These are phyloP conservation scores for Saccharomyces hybrid DNA, from an alignment of 1,139 yeast species.

Conservation along the genomic window DNA sequence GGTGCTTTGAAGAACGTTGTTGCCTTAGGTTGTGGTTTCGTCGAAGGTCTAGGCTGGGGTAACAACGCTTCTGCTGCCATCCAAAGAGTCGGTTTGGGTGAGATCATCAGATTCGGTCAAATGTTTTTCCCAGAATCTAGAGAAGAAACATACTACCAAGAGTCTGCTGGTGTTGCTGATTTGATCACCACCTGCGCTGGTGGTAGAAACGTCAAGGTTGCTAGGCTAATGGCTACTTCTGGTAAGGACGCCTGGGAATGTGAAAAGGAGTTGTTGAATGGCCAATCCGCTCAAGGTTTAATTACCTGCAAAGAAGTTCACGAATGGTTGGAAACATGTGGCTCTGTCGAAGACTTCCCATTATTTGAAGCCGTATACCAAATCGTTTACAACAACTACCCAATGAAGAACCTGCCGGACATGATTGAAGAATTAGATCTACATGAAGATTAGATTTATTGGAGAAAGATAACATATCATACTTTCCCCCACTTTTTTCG, in stretches of 20 bases:
- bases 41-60: conserved; percentile 96
- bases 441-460: neutral
- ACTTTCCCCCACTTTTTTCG: neutral
- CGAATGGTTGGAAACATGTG: conserved; percentile 60
- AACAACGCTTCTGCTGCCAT: conserved; percentile 95
- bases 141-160: conserved; percentile 77
- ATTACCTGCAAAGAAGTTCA: conserved; percentile 85
- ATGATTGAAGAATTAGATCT: conserved; percentile 43
- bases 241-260: conserved; percentile 68
- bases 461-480: neutral
- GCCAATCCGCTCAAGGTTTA: conserved; percentile 93
- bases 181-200: conserved; percentile 94
- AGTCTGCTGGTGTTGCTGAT: conserved; percentile 95
- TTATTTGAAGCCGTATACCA: conserved; percentile 78
- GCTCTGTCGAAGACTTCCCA: conserved; percentile 68
- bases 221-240: conserved; percentile 65
- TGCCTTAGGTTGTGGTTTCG: conserved; percentile 92
- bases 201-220: conserved; percentile 90
- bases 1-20: conserved; percentile 94
- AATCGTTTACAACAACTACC: conserved; percentile 66
- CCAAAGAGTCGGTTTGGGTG: conserved; percentile 88
- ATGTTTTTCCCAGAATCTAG: conserved; percentile 63
- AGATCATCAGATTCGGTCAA: conserved; percentile 78
- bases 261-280: conserved; percentile 76
- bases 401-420: conserved; percentile 56